Evolutionary conservation across 176 grass and related monocot genomes (phyloP), one percentile per base, ranked within the genome.

Genomic region (Luzula sylvatica): DNA sequence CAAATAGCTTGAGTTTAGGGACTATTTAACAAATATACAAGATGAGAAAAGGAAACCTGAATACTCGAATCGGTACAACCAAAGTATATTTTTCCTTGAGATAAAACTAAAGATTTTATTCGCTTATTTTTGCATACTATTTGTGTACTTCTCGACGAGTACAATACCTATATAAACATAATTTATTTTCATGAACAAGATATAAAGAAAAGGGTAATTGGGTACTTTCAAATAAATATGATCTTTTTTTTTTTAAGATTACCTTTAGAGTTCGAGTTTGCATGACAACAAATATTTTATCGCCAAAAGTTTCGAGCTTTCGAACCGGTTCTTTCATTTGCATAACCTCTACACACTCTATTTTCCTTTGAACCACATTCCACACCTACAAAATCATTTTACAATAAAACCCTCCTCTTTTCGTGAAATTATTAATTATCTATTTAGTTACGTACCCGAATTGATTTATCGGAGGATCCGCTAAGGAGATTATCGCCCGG

Each of bases 381-480:
- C 92, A 98, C 42, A 98, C 55, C 92, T 98, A 51, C 52, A 68
- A n/a, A 80, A 46, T 43, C 40, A 66, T 8, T 5, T 20, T 4
- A 46, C 43, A 9, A 57, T 57, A 27, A 8, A 11, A 44, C 3
- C 3, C 2, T 4, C 38, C 26, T 47, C 56, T 35, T 35, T 35
- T 35, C 30, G 5, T 35, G 30, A 35, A 9, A 35, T 7, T 35
- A 35, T 35, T 7, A 35, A 35, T 9, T 35, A 0, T 35, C 5
- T 2, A 35, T n/a, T 26, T 1, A 27, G n/a, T 70, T 21, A 25
- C 3, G 52, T 90, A 98, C 92, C 78, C 81, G 75, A 68, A 98
- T 71, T 47, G 92, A 79, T 82, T 90, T 98, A 75, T 98, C 92
- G 26, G 56, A 24, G 30, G 92, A 98, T 80, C 92, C 92, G 52